Evolutionary conservation across 2,329 filamentous ascomycete species (phyloP).

Genomic region (Colletotrichum sidae): DNA sequence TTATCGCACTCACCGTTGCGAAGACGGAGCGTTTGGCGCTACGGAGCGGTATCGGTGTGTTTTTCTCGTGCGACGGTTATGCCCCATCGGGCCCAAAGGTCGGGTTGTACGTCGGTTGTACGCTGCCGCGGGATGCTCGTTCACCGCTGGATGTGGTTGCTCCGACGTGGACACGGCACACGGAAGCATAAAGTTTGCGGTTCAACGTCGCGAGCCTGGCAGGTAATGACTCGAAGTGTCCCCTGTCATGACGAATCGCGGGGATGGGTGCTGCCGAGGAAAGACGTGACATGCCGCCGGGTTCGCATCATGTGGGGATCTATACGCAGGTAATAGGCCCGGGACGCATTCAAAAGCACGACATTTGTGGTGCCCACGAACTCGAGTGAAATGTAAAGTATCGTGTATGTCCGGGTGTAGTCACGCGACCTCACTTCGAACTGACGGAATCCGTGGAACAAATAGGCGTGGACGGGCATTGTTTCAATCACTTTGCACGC

Average conservation of each 20-base stretch:
- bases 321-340: neutral
- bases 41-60: constrained; percentile 15
- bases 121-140: neutral
- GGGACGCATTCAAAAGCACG: neutral
- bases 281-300: constrained; percentile 21
- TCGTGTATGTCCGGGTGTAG: no score
- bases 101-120: no score
- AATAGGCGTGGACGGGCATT: no score
- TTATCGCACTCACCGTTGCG: constrained; percentile 19
- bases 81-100: no score
- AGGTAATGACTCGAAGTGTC: neutral
- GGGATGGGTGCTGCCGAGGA: neutral
- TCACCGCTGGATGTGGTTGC: neutral
- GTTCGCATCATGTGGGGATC: constrained; percentile 1
- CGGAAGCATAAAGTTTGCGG: no score
- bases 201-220: no score
- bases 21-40: neutral
- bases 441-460: no score
- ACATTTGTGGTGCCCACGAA: neutral
- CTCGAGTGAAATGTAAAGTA: no score
- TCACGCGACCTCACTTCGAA: no score
- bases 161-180: no score
- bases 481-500: no score
- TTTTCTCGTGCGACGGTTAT: neutral
- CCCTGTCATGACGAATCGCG: constrained; percentile 23